Evolutionary conservation across 2,329 filamentous ascomycete genomes (phyloP).

Genomic region (Aspergillus carbonarius): DNA sequence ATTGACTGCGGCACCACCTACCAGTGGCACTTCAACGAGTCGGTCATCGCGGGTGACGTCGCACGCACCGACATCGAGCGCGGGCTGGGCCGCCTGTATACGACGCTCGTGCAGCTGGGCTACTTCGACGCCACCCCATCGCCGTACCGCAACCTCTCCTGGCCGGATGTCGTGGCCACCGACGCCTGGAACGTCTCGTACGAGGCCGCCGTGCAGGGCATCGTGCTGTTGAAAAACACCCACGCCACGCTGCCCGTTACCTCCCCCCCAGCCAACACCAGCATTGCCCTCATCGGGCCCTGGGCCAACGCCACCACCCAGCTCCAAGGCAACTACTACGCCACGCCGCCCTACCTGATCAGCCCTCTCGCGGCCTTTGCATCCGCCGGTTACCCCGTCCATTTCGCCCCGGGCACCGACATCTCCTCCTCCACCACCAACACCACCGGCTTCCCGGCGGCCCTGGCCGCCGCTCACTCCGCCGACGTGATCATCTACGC

Average conservation of each 20-base stretch:
- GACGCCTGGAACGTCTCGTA: conserved; percentile 57
- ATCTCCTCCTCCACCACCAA: conserved; percentile 28
- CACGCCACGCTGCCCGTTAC: conserved; percentile 49
- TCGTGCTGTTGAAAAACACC: conserved; percentile 54
- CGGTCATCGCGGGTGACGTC: conserved; percentile 46
- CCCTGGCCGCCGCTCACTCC: conserved; percentile 34
- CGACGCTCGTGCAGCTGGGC: conserved; percentile 50
- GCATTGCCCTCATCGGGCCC: conserved; percentile 57
- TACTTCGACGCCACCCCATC: conserved; percentile 51
- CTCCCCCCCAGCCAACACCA: conserved; percentile 32
- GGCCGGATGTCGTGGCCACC: conserved; percentile 56
- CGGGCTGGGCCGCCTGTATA: conserved; percentile 50
- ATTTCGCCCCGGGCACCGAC: conserved; percentile 44
- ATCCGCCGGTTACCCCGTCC: conserved; percentile 46
- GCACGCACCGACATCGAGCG: conserved; percentile 49
- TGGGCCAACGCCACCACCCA: conserved; percentile 59
- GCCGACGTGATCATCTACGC: conserved; percentile 42
- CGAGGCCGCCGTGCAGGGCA: conserved; percentile 50
- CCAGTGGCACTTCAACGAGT: conserved; percentile 46
- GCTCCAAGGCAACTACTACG: conserved; percentile 61
- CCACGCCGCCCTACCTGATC: conserved; percentile 56
- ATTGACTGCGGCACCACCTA: conserved; percentile 54
- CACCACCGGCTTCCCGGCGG: conserved; percentile 33
- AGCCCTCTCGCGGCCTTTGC: conserved; percentile 55
- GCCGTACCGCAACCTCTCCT: conserved; percentile 54